A percentile compares a stretch with the other conserved stretches of the same genome.
Conservation (phyloP, 2,329 filamentous ascomycete genomes). For the Neopestalotiopsis sp. region DNA sequence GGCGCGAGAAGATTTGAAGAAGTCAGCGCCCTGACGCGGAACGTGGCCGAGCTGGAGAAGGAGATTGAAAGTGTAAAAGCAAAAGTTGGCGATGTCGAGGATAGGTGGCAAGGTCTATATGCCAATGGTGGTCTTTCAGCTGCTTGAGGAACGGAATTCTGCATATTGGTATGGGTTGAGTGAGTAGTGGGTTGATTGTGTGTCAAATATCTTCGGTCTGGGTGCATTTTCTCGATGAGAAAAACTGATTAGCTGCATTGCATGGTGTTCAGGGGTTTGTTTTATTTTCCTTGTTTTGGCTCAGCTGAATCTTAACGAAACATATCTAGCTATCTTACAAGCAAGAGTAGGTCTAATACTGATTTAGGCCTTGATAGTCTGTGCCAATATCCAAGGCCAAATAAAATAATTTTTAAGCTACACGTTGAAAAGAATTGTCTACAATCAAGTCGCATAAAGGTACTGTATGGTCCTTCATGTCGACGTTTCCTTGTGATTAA, state of each 20-base stretch:
- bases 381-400: neutral
- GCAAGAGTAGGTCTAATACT: no score
- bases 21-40: conserved; percentile 77
- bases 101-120: conserved; percentile 60
- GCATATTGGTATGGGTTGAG: neutral
- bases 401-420: neutral
- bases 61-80: conserved; percentile 74
- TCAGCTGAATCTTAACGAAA: neutral
- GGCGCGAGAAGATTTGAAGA: conserved; percentile 84
- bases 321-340: neutral
- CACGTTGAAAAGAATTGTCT: neutral
- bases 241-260: conserved; percentile 1
- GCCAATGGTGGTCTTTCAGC: conserved; percentile 29
- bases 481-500: no score
- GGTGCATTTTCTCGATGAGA: neutral
- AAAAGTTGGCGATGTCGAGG: conserved; percentile 71
- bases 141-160: neutral
- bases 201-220: neutral
- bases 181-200: neutral
- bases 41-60: conserved; percentile 78
- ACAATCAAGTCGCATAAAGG: no score
- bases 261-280: neutral
- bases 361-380: neutral
- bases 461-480: no score
- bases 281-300: neutral